Percentiles rank a stretch among this genome's conserved stretches.
These are phyloP conservation scores for Nannizziopsis barbatae DNA, from an alignment of 2,329 filamentous ascomycete genomes.

Conservation along the genomic window DNA sequence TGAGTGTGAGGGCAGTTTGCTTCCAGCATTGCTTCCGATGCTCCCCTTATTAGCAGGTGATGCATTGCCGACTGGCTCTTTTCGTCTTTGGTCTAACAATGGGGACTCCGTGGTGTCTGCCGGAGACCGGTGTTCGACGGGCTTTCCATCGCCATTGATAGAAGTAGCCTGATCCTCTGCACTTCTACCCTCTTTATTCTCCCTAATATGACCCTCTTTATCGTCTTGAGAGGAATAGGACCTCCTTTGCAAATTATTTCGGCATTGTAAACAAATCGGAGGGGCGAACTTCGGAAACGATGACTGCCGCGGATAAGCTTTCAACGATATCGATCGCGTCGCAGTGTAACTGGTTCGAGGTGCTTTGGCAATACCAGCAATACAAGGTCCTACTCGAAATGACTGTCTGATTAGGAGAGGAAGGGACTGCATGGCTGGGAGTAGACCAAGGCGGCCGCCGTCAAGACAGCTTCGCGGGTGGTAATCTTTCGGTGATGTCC, in stretches of 20 bases:
- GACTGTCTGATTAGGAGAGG: slow-evolving; percentile 32
- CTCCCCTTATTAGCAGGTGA: not conserved
- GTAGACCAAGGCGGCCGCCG: slow-evolving; percentile 3
- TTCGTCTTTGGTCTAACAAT: not conserved
- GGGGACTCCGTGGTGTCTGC: not conserved
- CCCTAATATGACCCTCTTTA: not conserved
- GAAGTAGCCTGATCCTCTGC: not conserved
- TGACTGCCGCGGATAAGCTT: not conserved
- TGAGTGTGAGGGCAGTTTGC: slow-evolving; percentile 40
- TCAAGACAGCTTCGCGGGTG: slow-evolving; percentile 11
- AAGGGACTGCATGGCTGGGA: slow-evolving; percentile 29
- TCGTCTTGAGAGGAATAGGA: slow-evolving; percentile 22
- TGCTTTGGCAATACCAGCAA: slow-evolving; percentile 15
- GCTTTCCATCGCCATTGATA: not conserved
- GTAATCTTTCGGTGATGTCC: slow-evolving; percentile 1
- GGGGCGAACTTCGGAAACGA: not conserved
- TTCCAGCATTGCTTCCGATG: not conserved
- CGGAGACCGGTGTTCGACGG: not conserved
- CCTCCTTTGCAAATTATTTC: slow-evolving; percentile 26
- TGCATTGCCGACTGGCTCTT: not conserved
- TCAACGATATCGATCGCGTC: not conserved
- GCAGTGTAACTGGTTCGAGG: slow-evolving; percentile 15
- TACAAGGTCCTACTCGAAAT: slow-evolving; percentile 15
- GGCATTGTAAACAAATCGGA: slow-evolving; percentile 36
- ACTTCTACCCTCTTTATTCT: not conserved